Evolutionary conservation across 345 rosid genomes (phyloP), one percentile per base, ranked within the genome.

Genomic region (Salix koriyanagi): DNA sequence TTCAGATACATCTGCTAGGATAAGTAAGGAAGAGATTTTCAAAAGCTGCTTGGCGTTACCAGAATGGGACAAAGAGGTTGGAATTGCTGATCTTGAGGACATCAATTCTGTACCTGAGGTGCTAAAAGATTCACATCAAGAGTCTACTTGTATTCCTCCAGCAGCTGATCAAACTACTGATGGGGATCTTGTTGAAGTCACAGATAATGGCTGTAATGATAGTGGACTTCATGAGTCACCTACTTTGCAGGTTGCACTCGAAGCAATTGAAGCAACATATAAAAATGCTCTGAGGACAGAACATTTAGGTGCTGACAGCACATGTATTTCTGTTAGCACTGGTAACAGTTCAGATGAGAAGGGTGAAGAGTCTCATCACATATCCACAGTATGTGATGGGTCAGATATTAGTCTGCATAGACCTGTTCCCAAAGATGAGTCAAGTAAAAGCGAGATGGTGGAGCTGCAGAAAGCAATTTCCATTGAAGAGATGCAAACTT

Each of bases 41-140:
- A 81, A 79, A 82, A 90, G 92, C 83, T 84, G 87, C 80, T 72
- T 78, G 65, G 91, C 83, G 72, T 79, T 88, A 71, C 36, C 86
- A 61, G 87, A 85, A 79, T 70, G 89, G 73, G 86, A 71, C 36
- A 79, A 76, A 69, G 73, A 65, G 61, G 78, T 67, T 77, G 90
- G 65, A 76, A 80, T 76, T 76, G 75, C 12, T 3, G 76, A 76
- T 73, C 74, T 77, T 32, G 83, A 83, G 26, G 84, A 79, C 42
- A 69, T 26, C 67, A 72, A 68, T 72, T 71, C 76, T 67, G 60
- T 80, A 21, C 80, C 74, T 64, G 87, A 83, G 76, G 84, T 68
- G 69, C 83, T 60, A 26, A 44, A 58, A n/a, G 62, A 66, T 80
- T 79, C 85, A 56, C 73, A 16, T 37, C 80, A 81, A 65, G 68